Base-by-base conservation (phyloP, 2,329 filamentous ascomycete genomes). In the Aspergillus tubingensis region DNA sequence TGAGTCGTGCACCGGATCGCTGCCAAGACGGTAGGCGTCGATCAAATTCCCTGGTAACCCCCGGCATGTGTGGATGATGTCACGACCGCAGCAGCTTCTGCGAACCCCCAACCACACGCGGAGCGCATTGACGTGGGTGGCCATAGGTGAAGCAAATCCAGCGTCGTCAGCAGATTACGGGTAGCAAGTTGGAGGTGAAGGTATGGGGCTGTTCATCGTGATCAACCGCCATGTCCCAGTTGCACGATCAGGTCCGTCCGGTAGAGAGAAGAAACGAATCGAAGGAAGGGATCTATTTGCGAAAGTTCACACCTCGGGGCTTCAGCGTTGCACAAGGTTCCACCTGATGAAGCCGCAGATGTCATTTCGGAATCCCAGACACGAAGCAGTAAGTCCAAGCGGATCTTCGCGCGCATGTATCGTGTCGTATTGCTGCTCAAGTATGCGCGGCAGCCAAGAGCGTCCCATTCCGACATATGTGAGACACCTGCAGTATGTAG, bases 41-140 rank as follows among this genome's bases (percentile, higher is more conserved):
- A 56, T 61, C 63, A 63, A 48, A 52, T 17, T 54, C 25, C 60
- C 64, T 39, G 59, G 62, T 55, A 65, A 57, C 59, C 44, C 47
- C 47, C 47, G 47, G 47, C 15, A 49, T 49, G 23, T 49, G 25
- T 49, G 25, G 47, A 67, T 71, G 69, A 71, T 70, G 69, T 71
- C 69, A 71, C 66, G 39, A 54, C 25, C 32, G 23, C 39, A 17
- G 32, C 39, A 25, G 23, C 23, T 8, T 27, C 21, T 23, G 23
- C 27, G 25, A n/a, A 30, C 15, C 25, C 13, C 15, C 19, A 38
- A 7, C 25, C 51, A 43, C 38, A 38, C 53, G 15, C 50, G 41
- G 17, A 38, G 43, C 19, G 39, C 49, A n/a, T 60, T 47, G 32
- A 54, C 53, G 13, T 44, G 27, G 17, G 30, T 30, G 39, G 39